Conservation (phyloP, 208 protist species). For the Tetramitus jugosus region DNA sequence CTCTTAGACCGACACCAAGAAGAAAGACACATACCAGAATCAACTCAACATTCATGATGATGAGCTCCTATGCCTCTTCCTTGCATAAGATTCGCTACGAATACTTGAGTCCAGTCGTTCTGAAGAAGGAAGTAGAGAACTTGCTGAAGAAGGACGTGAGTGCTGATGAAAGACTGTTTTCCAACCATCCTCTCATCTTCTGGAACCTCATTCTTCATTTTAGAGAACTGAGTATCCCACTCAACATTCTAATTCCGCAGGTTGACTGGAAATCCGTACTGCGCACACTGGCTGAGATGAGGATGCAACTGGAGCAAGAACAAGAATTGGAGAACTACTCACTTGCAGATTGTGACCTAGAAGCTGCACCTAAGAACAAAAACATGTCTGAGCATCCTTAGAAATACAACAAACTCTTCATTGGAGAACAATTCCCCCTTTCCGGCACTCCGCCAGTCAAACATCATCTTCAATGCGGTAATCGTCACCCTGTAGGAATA, state of each 20-base stretch:
- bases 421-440: too few species aligned
- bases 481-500: too few species aligned
- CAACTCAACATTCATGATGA: not conserved
- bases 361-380: too few species aligned
- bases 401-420: too few species aligned
- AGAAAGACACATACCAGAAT: not conserved
- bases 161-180: not conserved
- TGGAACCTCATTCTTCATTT: conserved; percentile 25
- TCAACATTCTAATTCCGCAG: conserved; percentile 6
- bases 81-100: not conserved
- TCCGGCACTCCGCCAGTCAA: too few species aligned
- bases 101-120: not conserved
- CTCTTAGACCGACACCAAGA: not conserved
- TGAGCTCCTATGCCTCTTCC: not conserved
- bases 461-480: too few species aligned
- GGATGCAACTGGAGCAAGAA: too few species aligned
- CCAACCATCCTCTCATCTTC: conserved; percentile 7
- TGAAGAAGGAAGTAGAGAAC: conserved; percentile 23
- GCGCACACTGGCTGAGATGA: too few species aligned
- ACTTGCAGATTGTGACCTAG: too few species aligned
- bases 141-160: conserved; percentile 5
- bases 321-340: too few species aligned
- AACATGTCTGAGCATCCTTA: too few species aligned
- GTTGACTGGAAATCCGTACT: conserved; percentile 13
- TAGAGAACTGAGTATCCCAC: not conserved